Conservation (phyloP, 495 filamentous ascomycete species). For the Lichenothelia convexa region DNA sequence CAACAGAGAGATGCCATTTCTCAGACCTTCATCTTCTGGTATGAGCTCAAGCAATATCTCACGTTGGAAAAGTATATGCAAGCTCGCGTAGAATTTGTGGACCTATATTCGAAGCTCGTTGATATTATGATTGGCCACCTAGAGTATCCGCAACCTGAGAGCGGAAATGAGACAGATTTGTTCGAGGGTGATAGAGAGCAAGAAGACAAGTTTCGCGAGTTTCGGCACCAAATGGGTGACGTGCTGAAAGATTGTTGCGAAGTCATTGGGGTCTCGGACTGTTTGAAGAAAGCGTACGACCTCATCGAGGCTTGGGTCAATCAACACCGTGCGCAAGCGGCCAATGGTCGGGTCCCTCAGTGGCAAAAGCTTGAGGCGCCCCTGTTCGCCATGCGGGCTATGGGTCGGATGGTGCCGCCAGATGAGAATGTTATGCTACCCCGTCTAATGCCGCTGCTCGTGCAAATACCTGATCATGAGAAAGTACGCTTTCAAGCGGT, state of each 20-base stretch:
- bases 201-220: slow-evolving; percentile 94
- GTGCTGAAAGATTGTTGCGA: slow-evolving; percentile 95
- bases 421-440: slow-evolving; percentile 73
- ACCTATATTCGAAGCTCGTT: slow-evolving; percentile 71
- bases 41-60: slow-evolving; percentile 92
- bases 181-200: slow-evolving; percentile 92
- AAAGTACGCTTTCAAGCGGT: slow-evolving; percentile 93
- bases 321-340: slow-evolving; percentile 58
- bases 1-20: slow-evolving; percentile 75
- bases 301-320: slow-evolving; percentile 75
- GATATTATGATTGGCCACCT: slow-evolving; percentile 88
- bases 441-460: slow-evolving; percentile 76
- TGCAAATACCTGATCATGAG: slow-evolving; percentile 88
- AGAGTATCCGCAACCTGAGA: slow-evolving; percentile 66
- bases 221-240: slow-evolving; percentile 92
- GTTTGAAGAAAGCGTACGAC: slow-evolving; percentile 68
- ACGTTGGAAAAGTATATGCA: slow-evolving; percentile 76
- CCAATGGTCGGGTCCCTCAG: slow-evolving; percentile 57
- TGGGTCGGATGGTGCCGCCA: slow-evolving; percentile 90
- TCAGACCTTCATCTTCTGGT: slow-evolving; percentile 93
- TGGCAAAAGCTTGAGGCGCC: slow-evolving; percentile 96
- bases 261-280: slow-evolving; percentile 82
- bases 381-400: slow-evolving; percentile 83
- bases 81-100: slow-evolving; percentile 51
- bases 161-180: slow-evolving; percentile 54